Base-by-base conservation (phyloP, 2,329 filamentous ascomycete species). In the Neonectria faginata region DNA sequence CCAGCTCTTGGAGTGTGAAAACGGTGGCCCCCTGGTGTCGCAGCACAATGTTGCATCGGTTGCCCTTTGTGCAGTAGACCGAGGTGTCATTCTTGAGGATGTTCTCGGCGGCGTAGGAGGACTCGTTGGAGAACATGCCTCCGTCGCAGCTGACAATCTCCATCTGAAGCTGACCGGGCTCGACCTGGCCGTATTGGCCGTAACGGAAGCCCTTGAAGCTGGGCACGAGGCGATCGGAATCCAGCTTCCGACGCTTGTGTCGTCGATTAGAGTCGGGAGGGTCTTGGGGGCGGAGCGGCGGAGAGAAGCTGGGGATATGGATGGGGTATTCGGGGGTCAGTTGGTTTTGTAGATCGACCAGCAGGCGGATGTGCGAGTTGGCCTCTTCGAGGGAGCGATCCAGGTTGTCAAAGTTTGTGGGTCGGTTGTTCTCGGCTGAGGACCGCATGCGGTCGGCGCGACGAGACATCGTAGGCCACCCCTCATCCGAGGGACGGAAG, bases 141-240 rank as follows among this genome's bases (percentile, higher is more conserved):
- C 93, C 94, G 77, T 97, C 94, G 75, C 94, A 97, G 82, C 91
- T 96, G 53, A 92, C 86, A 67, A 97, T 89, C 76, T 97, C 92
- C 92, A 97, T 93, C 66, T 86, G 90, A 73, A 97, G 81, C 68
- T 88, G 86, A 3, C 94, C 94, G 0, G 93, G 88, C 65, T 96
- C 92, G 16, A 97, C 91, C 79, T 97, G 94, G 18, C 94, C 95
- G 77, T 91, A 93, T 73, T 89, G 90, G 22, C 94, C 95, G 77
- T 97, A 98, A 67, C 87, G 90, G 75, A 94, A 92, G 2, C 85
- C 87, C 65, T 80, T 81, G 69, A 83, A 85, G 42, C 77, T 76
- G 7, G 83, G 79, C 27, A 83, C 79, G 14, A 83, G 78, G 51
- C 84, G 84, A 66, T 92, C 90, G 1, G 86, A 83, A 71, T 92